Conservation (phyloP, 2,329 filamentous ascomycete species). For the Colletotrichum abscissum region DNA sequence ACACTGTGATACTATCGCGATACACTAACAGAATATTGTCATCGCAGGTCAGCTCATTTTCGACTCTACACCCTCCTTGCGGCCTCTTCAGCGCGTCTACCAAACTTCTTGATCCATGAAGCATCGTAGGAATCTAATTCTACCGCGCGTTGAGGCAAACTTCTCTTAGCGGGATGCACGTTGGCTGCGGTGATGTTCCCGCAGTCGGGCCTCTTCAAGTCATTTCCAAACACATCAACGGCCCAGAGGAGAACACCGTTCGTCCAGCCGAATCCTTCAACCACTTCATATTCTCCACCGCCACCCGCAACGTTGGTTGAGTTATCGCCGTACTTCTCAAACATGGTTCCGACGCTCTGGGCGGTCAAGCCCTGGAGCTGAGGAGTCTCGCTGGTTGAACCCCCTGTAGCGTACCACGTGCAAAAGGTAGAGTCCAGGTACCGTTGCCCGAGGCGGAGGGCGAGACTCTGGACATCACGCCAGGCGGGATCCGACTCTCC, state of each 20-base stretch:
- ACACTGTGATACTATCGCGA: not conserved
- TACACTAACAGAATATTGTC: not conserved
- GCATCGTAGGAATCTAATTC: constrained; percentile 60
- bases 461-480: constrained; percentile 63
- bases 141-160: constrained; percentile 51
- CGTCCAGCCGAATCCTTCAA: constrained; percentile 78
- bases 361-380: constrained; percentile 59
- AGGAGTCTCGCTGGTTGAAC: constrained; percentile 64
- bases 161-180: constrained; percentile 46
- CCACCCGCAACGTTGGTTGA: constrained; percentile 70
- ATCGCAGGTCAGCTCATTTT: too few species aligned
- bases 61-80: not conserved
- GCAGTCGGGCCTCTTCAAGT: constrained; percentile 66
- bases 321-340: constrained; percentile 75
- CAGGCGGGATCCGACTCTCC: constrained; percentile 65
- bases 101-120: constrained; percentile 60
- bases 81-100: constrained; percentile 34
- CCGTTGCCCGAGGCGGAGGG: constrained; percentile 70
- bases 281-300: constrained; percentile 76
- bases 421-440: constrained; percentile 77
- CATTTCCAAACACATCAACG: constrained; percentile 69
- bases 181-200: constrained; percentile 59
- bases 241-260: constrained; percentile 77
- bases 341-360: constrained; percentile 68
- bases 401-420: constrained; percentile 76